Conservation (phyloP, 139 green algal genomes). For the Raphidocelis subcapitata region DNA sequence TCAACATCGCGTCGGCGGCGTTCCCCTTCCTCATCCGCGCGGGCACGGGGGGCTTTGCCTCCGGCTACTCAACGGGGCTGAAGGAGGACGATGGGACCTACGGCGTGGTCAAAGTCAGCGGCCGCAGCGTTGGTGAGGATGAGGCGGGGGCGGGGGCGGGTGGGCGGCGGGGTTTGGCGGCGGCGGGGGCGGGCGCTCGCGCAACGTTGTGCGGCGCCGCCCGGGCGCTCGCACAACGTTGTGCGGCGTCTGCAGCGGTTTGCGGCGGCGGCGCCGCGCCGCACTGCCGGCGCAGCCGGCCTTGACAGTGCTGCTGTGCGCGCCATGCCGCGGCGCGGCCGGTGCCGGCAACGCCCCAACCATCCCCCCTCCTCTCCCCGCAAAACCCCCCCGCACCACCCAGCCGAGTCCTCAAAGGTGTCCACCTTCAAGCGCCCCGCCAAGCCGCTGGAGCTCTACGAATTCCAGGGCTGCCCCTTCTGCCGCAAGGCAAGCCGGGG, state of each 20-base stretch:
- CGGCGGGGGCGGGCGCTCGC: too few species aligned
- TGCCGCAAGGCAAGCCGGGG: too few species aligned
- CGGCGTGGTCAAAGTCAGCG: conserved; percentile 20
- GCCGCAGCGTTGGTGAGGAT: conserved; percentile 6
- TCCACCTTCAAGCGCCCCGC: conserved; percentile 41
- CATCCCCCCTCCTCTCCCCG: background rate
- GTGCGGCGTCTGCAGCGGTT: too few species aligned
- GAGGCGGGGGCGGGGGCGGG: too few species aligned
- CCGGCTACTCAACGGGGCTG: conserved; percentile 44
- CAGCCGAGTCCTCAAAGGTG: conserved; percentile 22
- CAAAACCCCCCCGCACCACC: background rate
- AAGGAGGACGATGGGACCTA: conserved; percentile 54
- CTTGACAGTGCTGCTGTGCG: too few species aligned
- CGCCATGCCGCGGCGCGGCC: too few species aligned
- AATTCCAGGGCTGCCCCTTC: conserved; percentile 79
- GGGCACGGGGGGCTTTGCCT: conserved; percentile 59
- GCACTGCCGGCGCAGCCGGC: too few species aligned
- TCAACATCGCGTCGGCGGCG: conserved; percentile 26
- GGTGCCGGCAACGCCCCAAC: conserved; percentile 7
- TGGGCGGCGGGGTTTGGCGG: too few species aligned
- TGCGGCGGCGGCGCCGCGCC: too few species aligned
- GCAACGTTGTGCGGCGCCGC: too few species aligned
- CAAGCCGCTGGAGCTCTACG: conserved; percentile 64
- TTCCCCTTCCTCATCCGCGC: conserved; percentile 40
- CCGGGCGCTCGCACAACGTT: too few species aligned